Percentiles rank a stretch among this genome's conserved stretches.
These are phyloP conservation scores for Rhizophagus sp. DNA, from an alignment of 192 early-diverging fungal species.

Conservation along the genomic window DNA sequence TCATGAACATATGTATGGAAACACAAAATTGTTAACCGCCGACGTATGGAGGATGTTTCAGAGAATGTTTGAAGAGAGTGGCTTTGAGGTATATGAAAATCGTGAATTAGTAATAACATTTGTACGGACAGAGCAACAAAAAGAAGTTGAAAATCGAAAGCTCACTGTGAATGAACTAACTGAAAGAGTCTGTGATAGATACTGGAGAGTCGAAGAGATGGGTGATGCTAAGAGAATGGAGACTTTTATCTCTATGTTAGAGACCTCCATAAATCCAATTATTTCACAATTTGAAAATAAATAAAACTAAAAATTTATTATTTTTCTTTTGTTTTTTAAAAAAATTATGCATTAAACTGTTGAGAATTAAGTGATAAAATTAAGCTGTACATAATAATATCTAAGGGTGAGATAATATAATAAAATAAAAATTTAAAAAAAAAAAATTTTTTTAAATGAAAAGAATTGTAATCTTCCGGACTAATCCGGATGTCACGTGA, in stretches of 20 bases:
- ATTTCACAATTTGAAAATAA: too few species aligned
- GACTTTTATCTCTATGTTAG: not conserved
- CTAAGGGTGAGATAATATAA: too few species aligned
- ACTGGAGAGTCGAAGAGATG: slow-evolving; percentile 12
- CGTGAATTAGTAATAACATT: not conserved
- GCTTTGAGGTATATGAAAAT: slow-evolving; percentile 22
- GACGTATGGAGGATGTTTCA: slow-evolving; percentile 21
- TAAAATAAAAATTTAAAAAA: too few species aligned
- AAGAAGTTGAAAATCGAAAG: not conserved
- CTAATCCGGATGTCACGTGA: too few species aligned
- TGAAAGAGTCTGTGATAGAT: slow-evolving; percentile 19
- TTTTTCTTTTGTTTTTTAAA: too few species aligned
- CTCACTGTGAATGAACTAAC: slow-evolving; percentile 12
- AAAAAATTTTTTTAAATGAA: too few species aligned
- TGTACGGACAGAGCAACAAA: not conserved
- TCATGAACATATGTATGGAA: not conserved
- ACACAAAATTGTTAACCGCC: slow-evolving; percentile 15
- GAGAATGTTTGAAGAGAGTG: slow-evolving; percentile 29
- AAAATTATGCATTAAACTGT: too few species aligned
- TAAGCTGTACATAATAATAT: too few species aligned
- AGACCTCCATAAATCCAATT: not conserved
- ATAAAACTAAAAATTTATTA: not conserved
- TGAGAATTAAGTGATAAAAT: too few species aligned
- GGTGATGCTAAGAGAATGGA: slow-evolving; percentile 2
- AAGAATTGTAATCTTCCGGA: too few species aligned